Evolutionary conservation across 805 yeast species (phyloP), one percentile per base, ranked within the genome.

Genomic region (Kazachstania bromeliacearum): DNA sequence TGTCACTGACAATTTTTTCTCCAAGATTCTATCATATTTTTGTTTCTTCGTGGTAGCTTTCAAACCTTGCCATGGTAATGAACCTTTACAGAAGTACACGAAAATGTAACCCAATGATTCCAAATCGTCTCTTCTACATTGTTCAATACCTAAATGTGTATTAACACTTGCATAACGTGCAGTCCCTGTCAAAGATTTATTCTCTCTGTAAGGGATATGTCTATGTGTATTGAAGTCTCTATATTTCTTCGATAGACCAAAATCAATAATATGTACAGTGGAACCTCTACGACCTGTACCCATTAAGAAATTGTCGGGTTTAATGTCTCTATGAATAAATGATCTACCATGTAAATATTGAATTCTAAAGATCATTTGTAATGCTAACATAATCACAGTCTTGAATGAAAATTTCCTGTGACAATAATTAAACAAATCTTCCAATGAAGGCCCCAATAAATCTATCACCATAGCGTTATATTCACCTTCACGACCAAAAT

Each of bases 1-100:
- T 24, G 94, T 82, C 9, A 95, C 87, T 33, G 94, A 77, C 77
- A 89, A 77, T 63, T 89, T 89, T 69, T 85, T 85, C 61, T 92
- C 97, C 79, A 92, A 80, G 51, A 89, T 92, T 44, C 96, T 75
- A 66, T 89, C 97, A 62, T 89, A 89, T 64, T 92, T 89, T 62
- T 89, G 97, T 66, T 94, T 84, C 67, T 89, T 89, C n/a, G 96
- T 85, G 18, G 89, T 94, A 28, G 98, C 98, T 63, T 88, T 87
- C 53, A 89, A 73, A 4, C 98, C 98, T 64, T 89, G 98, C 98
- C 98, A 89, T 37, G 98, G 98, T 53, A 89, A 74, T 14, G 95
- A 83, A 32, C 98, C 97, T 41, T 95, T 77, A 63, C 95, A 83
- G 58, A 89, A 89, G 65, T 89, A 89, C 52, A 89, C 84, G 53